phyloP scores from a whole-genome alignment of 495 filamentous ascomycete genomes.

The Xylaria flabelliformis region DNA sequence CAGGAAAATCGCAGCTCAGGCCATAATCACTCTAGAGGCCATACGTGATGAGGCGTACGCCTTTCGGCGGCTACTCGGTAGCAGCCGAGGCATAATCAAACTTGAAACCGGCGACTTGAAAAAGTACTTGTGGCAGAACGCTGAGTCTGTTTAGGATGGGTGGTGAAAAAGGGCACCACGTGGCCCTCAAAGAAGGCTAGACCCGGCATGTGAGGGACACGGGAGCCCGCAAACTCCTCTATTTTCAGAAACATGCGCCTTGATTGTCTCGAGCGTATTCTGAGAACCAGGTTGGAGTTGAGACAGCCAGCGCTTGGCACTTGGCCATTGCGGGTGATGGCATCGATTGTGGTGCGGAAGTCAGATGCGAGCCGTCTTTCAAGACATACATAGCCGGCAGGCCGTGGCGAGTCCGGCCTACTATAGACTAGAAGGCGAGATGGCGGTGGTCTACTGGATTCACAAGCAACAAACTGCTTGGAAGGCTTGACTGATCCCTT shows the following conservation, averaged over 20 bases:
- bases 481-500: background rate
- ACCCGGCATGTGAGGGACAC: conserved; percentile 11
- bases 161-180: conserved; percentile 20
- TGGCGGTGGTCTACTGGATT: background rate
- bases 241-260: conserved; percentile 6
- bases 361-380: conserved; percentile 18
- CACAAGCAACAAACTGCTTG: background rate
- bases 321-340: conserved; percentile 23
- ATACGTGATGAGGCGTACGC: background rate
- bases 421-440: background rate
- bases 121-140: background rate
- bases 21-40: background rate
- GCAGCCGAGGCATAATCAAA: conserved; percentile 9
- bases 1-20: background rate
- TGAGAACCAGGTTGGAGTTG: background rate
- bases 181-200: conserved; percentile 10
- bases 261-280: conserved; percentile 3
- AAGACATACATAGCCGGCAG: conserved; percentile 17
- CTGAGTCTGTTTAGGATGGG: conserved; percentile 10
- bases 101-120: conserved; percentile 9
- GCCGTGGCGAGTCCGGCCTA: conserved; percentile 13
- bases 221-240: conserved; percentile 10
- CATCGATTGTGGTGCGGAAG: conserved; percentile 25
- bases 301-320: background rate
- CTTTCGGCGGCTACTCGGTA: conserved; percentile 15